These are phyloP conservation scores for Amanita rimosa DNA, from an alignment of 768 basidiomycete species.

Conservation along the genomic window DNA sequence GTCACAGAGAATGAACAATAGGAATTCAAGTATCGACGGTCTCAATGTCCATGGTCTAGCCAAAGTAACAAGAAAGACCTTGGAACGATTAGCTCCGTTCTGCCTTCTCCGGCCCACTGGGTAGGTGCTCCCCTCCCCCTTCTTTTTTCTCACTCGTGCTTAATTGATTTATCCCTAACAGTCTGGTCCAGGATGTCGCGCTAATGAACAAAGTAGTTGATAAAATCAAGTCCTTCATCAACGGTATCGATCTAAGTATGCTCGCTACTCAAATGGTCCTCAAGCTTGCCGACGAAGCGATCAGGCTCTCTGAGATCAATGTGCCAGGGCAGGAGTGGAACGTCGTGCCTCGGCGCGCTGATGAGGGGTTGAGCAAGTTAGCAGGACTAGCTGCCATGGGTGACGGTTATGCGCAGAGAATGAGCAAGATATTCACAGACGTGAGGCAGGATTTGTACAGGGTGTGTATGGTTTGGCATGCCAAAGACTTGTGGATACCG, in stretches of 20 bases:
- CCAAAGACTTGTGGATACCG: neutral
- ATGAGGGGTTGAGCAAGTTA: constrained; percentile 12
- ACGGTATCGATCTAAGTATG: constrained; percentile 20
- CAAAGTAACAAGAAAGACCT: constrained; percentile 21
- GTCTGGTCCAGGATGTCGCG: constrained; percentile 3
- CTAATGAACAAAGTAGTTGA: constrained; percentile 17
- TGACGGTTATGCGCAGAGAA: constrained; percentile 15
- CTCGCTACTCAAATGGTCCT: constrained; percentile 18
- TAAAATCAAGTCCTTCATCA: constrained; percentile 16
- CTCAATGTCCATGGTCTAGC: constrained; percentile 19
- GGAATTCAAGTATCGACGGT: constrained; percentile 5
- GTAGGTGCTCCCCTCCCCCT: neutral
- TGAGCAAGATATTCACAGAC: constrained; percentile 17
- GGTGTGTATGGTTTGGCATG: constrained; percentile 13
- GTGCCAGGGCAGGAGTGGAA: constrained; percentile 8
- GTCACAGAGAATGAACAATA: neutral
- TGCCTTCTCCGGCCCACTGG: constrained; percentile 20
- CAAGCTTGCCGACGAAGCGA: constrained; percentile 15
- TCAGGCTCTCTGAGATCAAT: constrained; percentile 14
- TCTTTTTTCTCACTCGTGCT: neutral
- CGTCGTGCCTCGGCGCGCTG: constrained; percentile 6
- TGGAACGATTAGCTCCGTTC: constrained; percentile 27
- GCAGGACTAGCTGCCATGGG: constrained; percentile 17
- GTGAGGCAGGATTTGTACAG: constrained; percentile 26
- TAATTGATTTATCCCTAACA: neutral